Percentiles rank a stretch among this genome's conserved stretches.
These are phyloP conservation scores for Alternaria arborescens DNA, from an alignment of 2,329 filamentous ascomycete species.

Conservation along the genomic window DNA sequence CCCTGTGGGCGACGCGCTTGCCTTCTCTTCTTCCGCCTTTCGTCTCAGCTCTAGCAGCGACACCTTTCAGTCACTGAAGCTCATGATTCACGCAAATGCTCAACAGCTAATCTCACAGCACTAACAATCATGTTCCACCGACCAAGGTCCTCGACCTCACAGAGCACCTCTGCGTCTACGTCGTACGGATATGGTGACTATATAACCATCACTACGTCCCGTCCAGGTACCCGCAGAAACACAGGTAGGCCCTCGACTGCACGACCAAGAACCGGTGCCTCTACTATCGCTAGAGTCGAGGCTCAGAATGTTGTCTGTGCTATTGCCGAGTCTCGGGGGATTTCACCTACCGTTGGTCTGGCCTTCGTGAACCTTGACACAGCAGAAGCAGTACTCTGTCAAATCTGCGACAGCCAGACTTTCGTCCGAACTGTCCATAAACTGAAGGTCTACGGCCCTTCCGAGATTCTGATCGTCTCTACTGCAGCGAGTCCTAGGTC, in stretches of 20 bases:
- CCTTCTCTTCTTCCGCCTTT: not conserved
- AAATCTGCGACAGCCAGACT: slow-evolving; percentile 92
- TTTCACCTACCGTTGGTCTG: slow-evolving; percentile 83
- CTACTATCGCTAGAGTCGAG: slow-evolving; percentile 64
- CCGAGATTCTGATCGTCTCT: slow-evolving; percentile 78
- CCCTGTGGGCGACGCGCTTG: slow-evolving; percentile 18
- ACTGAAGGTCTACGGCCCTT: slow-evolving; percentile 80
- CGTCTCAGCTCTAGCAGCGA: slow-evolving; percentile 1
- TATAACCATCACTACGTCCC: slow-evolving; percentile 49
- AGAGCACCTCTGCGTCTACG: slow-evolving; percentile 42
- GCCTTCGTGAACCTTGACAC: slow-evolving; percentile 88
- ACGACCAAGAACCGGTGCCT: slow-evolving; percentile 63
- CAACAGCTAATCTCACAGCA: slow-evolving; percentile 29
- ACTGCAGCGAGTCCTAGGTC: slow-evolving; percentile 76
- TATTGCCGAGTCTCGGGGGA: slow-evolving; percentile 84
- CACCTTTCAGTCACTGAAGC: not conserved
- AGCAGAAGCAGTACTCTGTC: slow-evolving; percentile 83
- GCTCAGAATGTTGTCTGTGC: slow-evolving; percentile 85
- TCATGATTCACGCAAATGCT: slow-evolving; percentile 20
- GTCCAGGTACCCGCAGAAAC: slow-evolving; percentile 42
- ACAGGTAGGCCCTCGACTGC: slow-evolving; percentile 55
- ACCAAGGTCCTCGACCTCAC: slow-evolving; percentile 38
- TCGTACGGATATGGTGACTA: slow-evolving; percentile 48
- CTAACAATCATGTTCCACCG: slow-evolving; percentile 39
- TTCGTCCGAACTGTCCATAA: slow-evolving; percentile 91